phyloP scores from a whole-genome alignment of 257 asterid genomes.

The Handroanthus guayacan region DNA sequence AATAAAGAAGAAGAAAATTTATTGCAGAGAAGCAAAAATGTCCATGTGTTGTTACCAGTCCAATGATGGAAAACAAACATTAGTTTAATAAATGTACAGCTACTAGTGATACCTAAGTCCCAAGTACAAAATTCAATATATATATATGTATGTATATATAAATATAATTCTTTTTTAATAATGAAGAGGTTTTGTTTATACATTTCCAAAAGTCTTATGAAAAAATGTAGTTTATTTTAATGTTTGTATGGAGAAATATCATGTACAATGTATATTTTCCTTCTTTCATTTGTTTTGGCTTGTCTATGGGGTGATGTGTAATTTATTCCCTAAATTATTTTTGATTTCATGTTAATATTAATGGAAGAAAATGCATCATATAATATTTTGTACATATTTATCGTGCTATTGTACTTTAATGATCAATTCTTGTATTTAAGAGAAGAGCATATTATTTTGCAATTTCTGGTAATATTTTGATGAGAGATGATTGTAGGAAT shows the following conservation, averaged over 20 bases:
- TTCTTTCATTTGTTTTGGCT: no score
- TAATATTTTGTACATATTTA: no score
- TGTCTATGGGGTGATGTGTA: no score
- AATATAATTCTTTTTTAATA: neutral
- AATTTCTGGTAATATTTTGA: no score
- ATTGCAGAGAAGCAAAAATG: constrained; percentile 33
- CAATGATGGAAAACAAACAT: constrained; percentile 48
- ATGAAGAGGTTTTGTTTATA: neutral
- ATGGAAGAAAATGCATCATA: no score
- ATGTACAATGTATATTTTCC: neutral
- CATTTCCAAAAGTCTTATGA: neutral
- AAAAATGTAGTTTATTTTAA: neutral
- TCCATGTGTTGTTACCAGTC: constrained; percentile 39
- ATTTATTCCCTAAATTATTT: no score
- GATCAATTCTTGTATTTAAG: no score
- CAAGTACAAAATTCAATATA: constrained; percentile 37
- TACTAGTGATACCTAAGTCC: constrained; percentile 28
- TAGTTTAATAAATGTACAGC: constrained; percentile 41
- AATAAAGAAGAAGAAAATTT: neutral
- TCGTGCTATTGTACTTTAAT: no score
- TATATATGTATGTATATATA: neutral
- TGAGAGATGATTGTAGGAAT: no score
- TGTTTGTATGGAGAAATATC: neutral
- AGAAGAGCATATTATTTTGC: no score
- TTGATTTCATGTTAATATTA: no score